These are phyloP conservation scores for Pythium sp. DNA, from an alignment of 352 stramenopile genomes.

Conservation along the genomic window DNA sequence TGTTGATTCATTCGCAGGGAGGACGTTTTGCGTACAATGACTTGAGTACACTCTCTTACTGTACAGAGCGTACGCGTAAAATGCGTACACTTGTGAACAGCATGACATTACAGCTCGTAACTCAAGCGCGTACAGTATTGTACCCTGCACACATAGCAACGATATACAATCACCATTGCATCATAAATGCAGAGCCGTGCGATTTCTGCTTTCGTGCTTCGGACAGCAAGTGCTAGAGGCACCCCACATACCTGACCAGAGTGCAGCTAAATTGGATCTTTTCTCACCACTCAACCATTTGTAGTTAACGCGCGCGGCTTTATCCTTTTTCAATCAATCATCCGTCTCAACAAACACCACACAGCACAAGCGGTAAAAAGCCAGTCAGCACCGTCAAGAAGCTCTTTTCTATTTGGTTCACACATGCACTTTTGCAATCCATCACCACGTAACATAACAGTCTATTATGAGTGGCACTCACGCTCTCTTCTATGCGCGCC, in stretches of 20 bases:
- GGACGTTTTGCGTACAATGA: neutral
- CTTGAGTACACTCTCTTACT: neutral
- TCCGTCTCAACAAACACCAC: neutral
- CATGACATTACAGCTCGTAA: neutral
- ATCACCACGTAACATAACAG: neutral
- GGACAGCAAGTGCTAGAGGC: neutral
- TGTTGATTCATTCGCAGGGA: neutral
- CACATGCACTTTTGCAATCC: neutral
- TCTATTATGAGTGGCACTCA: neutral
- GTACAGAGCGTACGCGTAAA: neutral
- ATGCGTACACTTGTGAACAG: neutral
- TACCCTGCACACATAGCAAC: neutral
- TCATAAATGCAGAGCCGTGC: neutral
- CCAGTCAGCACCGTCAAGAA: no score
- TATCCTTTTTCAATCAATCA: neutral
- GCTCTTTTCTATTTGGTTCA: no score
- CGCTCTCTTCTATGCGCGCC: neutral
- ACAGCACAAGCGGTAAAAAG: no score
- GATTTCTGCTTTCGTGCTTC: neutral
- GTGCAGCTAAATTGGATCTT: no score
- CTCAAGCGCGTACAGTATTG: neutral
- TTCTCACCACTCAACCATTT: no score
- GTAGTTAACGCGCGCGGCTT: no score
- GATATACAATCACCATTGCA: neutral
- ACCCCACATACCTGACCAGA: no score